A percentile compares a stretch with the other conserved stretches of the same genome.
These are phyloP conservation scores for Lepidium aucheri DNA, from an alignment of 345 rosid species.

Conservation along the genomic window DNA sequence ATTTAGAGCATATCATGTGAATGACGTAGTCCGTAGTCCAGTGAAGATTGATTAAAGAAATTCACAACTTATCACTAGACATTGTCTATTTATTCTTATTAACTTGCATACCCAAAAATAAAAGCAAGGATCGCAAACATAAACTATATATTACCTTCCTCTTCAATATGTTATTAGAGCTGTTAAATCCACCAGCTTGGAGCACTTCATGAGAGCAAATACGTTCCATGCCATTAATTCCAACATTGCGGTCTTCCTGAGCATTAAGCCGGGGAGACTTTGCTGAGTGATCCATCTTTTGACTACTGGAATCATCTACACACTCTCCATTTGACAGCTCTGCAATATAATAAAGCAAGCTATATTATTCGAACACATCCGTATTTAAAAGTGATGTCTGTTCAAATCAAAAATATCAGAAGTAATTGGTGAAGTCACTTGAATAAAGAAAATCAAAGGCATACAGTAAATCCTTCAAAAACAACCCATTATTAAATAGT, in stretches of 20 bases:
- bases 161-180: slow-evolving; percentile 44
- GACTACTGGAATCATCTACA: slow-evolving; percentile 25
- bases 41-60: not conserved
- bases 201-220: slow-evolving; percentile 94
- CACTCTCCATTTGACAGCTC: slow-evolving; percentile 33
- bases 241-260: slow-evolving; percentile 33
- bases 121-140: not conserved
- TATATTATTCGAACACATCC: slow-evolving; percentile 7
- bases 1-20: not conserved
- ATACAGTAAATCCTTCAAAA: no score
- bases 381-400: not conserved
- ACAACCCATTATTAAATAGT: no score
- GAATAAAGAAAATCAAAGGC: not conserved
- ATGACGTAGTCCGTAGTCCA: not conserved
- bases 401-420: not conserved
- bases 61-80: not conserved
- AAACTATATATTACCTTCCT: slow-evolving; percentile 52
- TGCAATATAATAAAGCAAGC: slow-evolving; percentile 28
- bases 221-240: slow-evolving; percentile 36
- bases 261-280: slow-evolving; percentile 28
- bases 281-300: slow-evolving; percentile 30
- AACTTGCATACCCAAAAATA: not conserved
- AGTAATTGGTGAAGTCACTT: not conserved
- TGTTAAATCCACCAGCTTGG: slow-evolving; percentile 38
- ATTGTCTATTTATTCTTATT: not conserved